Conservation (phyloP, 2,329 filamentous ascomycete genomes). For the Fusarium buharicum region DNA sequence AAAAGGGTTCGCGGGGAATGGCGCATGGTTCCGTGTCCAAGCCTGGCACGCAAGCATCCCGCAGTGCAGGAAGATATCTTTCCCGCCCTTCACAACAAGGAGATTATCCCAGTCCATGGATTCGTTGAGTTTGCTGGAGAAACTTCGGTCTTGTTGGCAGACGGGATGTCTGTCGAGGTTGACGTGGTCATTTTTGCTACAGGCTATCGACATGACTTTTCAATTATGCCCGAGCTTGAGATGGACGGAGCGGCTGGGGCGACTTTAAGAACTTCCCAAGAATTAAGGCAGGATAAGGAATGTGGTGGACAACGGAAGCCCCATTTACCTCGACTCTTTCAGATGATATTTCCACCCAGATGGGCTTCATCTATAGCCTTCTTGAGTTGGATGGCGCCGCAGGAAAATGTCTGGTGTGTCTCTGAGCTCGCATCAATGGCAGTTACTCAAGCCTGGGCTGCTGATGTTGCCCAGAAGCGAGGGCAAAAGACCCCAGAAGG, state of each 20-base stretch:
- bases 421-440: constrained; percentile 3
- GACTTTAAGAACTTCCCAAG: background rate
- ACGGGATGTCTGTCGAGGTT: background rate
- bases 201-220: constrained; percentile 3
- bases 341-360: constrained; percentile 6
- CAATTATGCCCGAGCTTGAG: constrained; percentile 2
- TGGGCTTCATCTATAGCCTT: constrained; percentile 4
- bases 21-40: background rate
- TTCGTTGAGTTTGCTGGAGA: constrained; percentile 1
- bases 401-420: constrained; percentile 9
- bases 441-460: constrained; percentile 3
- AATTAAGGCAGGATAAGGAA: background rate
- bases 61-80: constrained; percentile 1
- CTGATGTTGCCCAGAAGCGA: background rate
- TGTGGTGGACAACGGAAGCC: background rate
- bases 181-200: constrained; percentile 10
- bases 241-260: constrained; percentile 2
- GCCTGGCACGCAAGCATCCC: constrained; percentile 5
- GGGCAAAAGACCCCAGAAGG: background rate
- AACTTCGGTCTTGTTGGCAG: background rate
- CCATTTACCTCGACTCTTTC: background rate
- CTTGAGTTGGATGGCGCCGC: constrained; percentile 6
- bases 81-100: background rate
- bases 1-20: background rate
- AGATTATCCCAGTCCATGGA: background rate